Evolutionary conservation across 225 moss, liverwort and hornwort species (phyloP), one percentile per base, ranked within the genome.

Genomic region (Pseudoscleropodium purum): DNA sequence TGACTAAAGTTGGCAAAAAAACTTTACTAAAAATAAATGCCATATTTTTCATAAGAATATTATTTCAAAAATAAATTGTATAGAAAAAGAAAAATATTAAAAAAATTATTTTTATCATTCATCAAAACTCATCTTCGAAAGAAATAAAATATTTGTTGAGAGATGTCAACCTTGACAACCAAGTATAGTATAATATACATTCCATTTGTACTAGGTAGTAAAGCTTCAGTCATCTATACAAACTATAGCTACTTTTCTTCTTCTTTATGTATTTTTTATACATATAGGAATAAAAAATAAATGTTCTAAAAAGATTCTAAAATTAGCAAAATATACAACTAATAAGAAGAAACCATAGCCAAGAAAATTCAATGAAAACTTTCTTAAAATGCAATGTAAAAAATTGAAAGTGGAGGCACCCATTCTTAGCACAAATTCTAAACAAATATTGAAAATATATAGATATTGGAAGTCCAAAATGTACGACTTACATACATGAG

Each of bases 91-190:
- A 69, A 1, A 36, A 19, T 23, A n/a, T 68, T 20, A 0, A 1
- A 20, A 37, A 10, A 34, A 18, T 67, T 37, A 4, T 23, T 69
- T 23, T n/a, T 7, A 69, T n/a, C 69, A 69, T 69, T n/a, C 13
- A 13, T 69, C 0, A 2, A n/a, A 36, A 2, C 1, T 13, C 7
- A n/a, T 69, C n/a, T n/a, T 13, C 0, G 4, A n/a, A n/a, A n/a
- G 13, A 69, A 69, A n/a, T n/a, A 0, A 37, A n/a, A 7, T 23
- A 70, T 39, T 24, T 2, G 4, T 2, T 2, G 1, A 13, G 0
- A 39, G 1, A 13, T 39, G 14, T 39, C 25, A 39, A 24, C 14
- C 1, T 2, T 25, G 0, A 70, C 5, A 5, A 70, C 14, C 8
- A 70, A 24, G 3, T 24, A 23, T 13, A n/a, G 7, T 39, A n/a